Evolutionary conservation across 352 stramenopile species (phyloP).

Genomic region (Globisporangium cederbergense): DNA sequence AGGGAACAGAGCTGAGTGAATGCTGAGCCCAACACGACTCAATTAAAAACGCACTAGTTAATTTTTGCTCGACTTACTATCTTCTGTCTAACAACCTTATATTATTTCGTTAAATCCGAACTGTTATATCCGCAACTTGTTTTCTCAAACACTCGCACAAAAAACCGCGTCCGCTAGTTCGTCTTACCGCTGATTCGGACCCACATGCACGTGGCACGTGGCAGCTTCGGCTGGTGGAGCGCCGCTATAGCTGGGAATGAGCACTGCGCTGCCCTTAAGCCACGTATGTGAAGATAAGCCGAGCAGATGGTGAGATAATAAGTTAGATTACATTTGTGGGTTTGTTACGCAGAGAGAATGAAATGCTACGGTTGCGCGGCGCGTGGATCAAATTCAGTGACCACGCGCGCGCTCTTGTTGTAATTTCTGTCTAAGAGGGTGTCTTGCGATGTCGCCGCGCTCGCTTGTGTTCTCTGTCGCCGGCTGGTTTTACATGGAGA

Average conservation of each 20-base stretch:
- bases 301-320: background rate
- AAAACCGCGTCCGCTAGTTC: background rate
- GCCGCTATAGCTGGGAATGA: background rate
- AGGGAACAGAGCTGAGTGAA: slow-evolving; percentile 11
- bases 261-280: too few relatives aligned
- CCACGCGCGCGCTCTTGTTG: background rate
- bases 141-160: slow-evolving; percentile 2
- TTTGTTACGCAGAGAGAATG: background rate
- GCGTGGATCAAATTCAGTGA: slow-evolving; percentile 10
- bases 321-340: slow-evolving; percentile 3
- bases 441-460: background rate
- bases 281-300: too few relatives aligned
- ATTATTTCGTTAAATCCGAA: background rate
- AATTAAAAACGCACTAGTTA: slow-evolving; percentile 10
- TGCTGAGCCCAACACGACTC: slow-evolving; percentile 8
- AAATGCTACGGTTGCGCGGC: background rate
- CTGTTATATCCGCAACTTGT: background rate
- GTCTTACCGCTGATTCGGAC: too few relatives aligned
- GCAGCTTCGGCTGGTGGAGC: too few relatives aligned
- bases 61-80: background rate
- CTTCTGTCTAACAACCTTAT: background rate
- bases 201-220: too few relatives aligned
- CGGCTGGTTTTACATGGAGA: slow-evolving; percentile 6
- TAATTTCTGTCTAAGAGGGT: slow-evolving; percentile 5
- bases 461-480: background rate